These are phyloP conservation scores for Stachybotrys chartarum DNA, from an alignment of 2,329 filamentous ascomycete species.

Conservation along the genomic window DNA sequence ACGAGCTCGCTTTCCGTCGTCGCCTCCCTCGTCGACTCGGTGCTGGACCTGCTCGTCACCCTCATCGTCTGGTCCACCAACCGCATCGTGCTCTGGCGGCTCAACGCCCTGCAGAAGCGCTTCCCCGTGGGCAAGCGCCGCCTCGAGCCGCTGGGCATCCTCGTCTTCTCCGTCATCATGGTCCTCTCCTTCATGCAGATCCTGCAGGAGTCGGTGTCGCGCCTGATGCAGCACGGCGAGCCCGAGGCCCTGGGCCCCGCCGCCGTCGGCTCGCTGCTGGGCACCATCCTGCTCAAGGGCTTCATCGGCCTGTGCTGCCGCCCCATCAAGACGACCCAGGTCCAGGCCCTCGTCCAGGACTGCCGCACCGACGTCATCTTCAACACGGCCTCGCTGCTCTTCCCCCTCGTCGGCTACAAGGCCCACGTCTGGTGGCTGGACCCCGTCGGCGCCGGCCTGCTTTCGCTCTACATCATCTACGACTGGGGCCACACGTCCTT, in stretches of 20 bases:
- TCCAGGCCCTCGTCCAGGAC: slow-evolving; percentile 56
- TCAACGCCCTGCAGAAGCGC: slow-evolving; percentile 43
- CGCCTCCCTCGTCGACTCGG: slow-evolving; percentile 68
- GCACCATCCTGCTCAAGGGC: slow-evolving; percentile 72
- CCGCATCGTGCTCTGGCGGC: slow-evolving; percentile 56
- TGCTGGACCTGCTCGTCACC: slow-evolving; percentile 70
- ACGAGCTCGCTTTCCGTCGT: slow-evolving; percentile 72
- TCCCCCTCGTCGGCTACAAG: slow-evolving; percentile 61
- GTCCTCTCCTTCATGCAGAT: slow-evolving; percentile 76
- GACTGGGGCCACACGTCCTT: slow-evolving; percentile 55
- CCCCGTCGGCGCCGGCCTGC: slow-evolving; percentile 49
- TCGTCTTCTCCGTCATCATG: slow-evolving; percentile 78
- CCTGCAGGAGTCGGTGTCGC: slow-evolving; percentile 57
- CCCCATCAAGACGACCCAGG: slow-evolving; percentile 72
- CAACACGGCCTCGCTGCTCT: slow-evolving; percentile 82
- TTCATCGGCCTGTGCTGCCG: slow-evolving; percentile 80
- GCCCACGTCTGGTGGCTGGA: slow-evolving; percentile 62
- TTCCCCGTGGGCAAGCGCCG: slow-evolving; percentile 66
- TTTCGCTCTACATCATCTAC: slow-evolving; percentile 62
- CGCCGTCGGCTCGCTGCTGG: slow-evolving; percentile 46
- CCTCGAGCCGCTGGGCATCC: slow-evolving; percentile 67
- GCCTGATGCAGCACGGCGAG: slow-evolving; percentile 51
- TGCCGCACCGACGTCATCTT: slow-evolving; percentile 69
- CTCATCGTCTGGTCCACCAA: slow-evolving; percentile 75
- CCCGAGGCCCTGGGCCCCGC: slow-evolving; percentile 20